These are phyloP conservation scores for Phylloporus sp. DNA, from an alignment of 1,284 basidiomycete species.

Conservation along the genomic window DNA sequence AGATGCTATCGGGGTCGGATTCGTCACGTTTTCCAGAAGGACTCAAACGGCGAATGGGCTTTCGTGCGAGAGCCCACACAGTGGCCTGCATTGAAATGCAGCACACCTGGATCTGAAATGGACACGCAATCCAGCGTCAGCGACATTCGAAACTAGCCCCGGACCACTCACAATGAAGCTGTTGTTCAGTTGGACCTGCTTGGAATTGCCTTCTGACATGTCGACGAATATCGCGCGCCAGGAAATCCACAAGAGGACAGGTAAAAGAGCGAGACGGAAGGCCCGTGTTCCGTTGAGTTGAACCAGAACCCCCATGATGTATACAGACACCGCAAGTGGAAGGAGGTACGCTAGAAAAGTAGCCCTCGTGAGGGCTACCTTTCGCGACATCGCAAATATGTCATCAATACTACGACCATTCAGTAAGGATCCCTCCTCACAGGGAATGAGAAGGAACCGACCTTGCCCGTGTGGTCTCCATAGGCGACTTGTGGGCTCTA, in stretches of 20 bases:
- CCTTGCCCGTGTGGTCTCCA: too few relatives aligned
- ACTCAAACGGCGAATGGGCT: slow-evolving; percentile 16
- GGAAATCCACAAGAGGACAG: slow-evolving; percentile 20
- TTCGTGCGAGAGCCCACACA: slow-evolving; percentile 23
- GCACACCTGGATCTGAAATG: too few relatives aligned
- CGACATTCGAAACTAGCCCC: too few relatives aligned
- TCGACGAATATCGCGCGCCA: slow-evolving; percentile 26
- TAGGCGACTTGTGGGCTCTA: too few relatives aligned
- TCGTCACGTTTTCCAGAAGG: neutral
- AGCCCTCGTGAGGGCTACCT: slow-evolving; percentile 10
- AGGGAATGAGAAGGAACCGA: too few relatives aligned
- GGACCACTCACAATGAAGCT: neutral
- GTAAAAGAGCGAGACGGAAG: slow-evolving; percentile 30
- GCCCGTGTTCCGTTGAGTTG: neutral
- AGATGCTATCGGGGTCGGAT: slow-evolving; percentile 4
- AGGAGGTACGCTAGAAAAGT: neutral
- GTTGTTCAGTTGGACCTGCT: slow-evolving; percentile 11
- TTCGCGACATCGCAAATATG: slow-evolving; percentile 13
- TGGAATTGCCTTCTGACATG: slow-evolving; percentile 24
- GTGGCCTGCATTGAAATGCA: slow-evolving; percentile 15
- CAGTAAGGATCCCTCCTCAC: neutral
- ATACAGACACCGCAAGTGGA: too few relatives aligned
- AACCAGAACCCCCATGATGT: too few relatives aligned
- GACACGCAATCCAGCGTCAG: too few relatives aligned
- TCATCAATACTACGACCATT: neutral